Evolutionary conservation across 768 basidiomycete species (phyloP), one percentile per base, ranked within the genome.

Genomic region (Steccherinum ochraceum): DNA sequence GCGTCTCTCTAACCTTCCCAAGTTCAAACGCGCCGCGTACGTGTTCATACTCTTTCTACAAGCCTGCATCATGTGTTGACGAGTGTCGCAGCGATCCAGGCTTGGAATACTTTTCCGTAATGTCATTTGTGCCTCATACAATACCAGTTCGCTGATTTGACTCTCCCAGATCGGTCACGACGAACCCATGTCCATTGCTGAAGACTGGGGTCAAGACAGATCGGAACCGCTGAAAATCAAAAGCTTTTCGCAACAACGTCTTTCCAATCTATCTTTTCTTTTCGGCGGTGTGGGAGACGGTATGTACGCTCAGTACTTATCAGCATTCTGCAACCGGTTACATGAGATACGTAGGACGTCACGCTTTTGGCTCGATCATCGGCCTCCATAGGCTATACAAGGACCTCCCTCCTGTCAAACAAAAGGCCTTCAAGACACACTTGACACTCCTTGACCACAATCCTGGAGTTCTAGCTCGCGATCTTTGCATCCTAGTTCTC

Each of bases 281-380:
- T 53, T 56, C 35, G 59, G 53, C 27, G 59, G 54, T 12, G 56
- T 60, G 12, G 59, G 59, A 12, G 57, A 60, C 24, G 59, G 59
- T 60, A 46, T 2, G 50, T 41, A 3, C n/a, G n/a, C n/a, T n/a
- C n/a, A n/a, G n/a, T n/a, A n/a, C n/a, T n/a, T n/a, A n/a, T n/a
- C n/a, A n/a, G n/a, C n/a, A n/a, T n/a, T n/a, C n/a, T n/a, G n/a
- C n/a, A n/a, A n/a, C n/a, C n/a, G n/a, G 7, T 19, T 18, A 12
- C 3, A 26, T 7, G 3, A 12, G 12, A 21, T 23, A 7, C 20
- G 3, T 46, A 48, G 30, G 7, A 16, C 30, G 30, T 3, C 59
- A 60, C 24, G 54, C 48, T 4, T 48, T 58, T 3, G 54, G 50
- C 2, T 53, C 55, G 4, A 26, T 58, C 4, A 46, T 46, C 24